phyloP scores from a whole-genome alignment of 106 monocot genomes.

The Amphibolis antarctica region DNA sequence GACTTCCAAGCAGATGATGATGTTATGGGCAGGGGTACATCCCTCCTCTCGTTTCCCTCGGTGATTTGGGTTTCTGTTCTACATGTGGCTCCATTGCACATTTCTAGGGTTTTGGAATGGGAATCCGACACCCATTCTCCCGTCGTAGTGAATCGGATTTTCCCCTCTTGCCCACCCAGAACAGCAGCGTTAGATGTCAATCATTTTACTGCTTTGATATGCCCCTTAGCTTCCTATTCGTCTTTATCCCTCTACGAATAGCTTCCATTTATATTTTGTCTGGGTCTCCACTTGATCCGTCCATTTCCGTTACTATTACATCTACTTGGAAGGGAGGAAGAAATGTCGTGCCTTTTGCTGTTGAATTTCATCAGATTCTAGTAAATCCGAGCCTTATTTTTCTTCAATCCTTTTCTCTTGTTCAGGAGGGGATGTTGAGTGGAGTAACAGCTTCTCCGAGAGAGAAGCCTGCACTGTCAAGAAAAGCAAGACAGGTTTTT shows the following conservation, averaged over 20 bases:
- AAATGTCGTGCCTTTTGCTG: too few relatives aligned
- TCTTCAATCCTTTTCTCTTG: slow-evolving; percentile 5
- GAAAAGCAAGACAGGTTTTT: slow-evolving; percentile 75
- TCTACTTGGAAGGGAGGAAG: background rate
- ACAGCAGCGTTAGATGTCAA: background rate
- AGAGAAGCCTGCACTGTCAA: slow-evolving; percentile 57
- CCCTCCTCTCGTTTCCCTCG: background rate
- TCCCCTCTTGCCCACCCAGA: background rate
- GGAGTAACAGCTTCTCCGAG: slow-evolving; percentile 68
- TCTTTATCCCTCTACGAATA: background rate
- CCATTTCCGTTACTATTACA: background rate
- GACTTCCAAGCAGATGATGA: slow-evolving; percentile 78
- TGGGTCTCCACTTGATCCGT: background rate
- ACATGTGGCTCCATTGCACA: background rate
- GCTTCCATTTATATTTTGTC: background rate
- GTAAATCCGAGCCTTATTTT: too few relatives aligned
- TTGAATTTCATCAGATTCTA: too few relatives aligned
- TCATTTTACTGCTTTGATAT: background rate
- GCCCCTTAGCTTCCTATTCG: background rate
- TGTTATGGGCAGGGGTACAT: slow-evolving; percentile 42
- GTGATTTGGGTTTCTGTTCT: slow-evolving; percentile 1
- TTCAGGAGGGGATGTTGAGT: slow-evolving; percentile 32
- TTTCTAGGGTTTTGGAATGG: slow-evolving; percentile 7
- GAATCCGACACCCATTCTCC: background rate
- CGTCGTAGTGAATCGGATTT: background rate